A percentile compares a stretch with the other conserved stretches of the same genome.
Conservation (phyloP, 345 rosid species). For the Odontarrhena argentea region DNA sequence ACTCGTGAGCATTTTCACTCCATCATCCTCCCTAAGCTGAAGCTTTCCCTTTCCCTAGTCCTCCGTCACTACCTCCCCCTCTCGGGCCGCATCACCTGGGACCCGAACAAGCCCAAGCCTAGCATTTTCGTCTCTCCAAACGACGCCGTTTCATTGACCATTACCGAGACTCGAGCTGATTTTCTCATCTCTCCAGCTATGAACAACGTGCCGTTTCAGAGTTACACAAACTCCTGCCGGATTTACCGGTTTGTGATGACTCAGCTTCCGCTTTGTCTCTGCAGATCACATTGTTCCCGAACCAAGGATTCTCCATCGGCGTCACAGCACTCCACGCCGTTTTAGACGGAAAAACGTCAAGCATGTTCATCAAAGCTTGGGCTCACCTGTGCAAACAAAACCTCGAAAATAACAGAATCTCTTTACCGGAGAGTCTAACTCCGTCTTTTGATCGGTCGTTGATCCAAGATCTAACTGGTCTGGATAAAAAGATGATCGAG, state of each 20-base stretch:
- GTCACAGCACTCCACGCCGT: slow-evolving; percentile 35
- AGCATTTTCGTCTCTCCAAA: slow-evolving; percentile 25
- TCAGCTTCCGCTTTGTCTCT: slow-evolving; percentile 18
- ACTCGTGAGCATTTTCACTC: slow-evolving; percentile 35
- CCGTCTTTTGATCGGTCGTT: no score
- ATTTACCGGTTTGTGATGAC: slow-evolving; percentile 21
- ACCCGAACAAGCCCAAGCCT: slow-evolving; percentile 31
- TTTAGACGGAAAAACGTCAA: slow-evolving; percentile 37
- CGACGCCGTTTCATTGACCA: slow-evolving; percentile 39
- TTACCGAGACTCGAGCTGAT: slow-evolving; percentile 34
- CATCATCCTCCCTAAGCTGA: slow-evolving; percentile 44
- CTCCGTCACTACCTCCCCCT: slow-evolving; percentile 46
- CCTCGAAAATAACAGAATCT: neutral
- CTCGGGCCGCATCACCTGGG: slow-evolving; percentile 41
- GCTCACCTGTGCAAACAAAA: slow-evolving; percentile 38
- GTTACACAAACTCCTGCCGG: slow-evolving; percentile 37
- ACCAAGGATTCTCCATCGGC: slow-evolving; percentile 43
- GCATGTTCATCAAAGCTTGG: slow-evolving; percentile 45
- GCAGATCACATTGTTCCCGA: slow-evolving; percentile 45
- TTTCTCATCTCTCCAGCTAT: slow-evolving; percentile 35
- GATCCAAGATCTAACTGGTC: no score
- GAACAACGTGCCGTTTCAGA: slow-evolving; percentile 7
- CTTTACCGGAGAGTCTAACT: slow-evolving; percentile 31
- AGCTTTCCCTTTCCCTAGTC: slow-evolving; percentile 43
- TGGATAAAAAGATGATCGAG: slow-evolving; percentile 23